These are phyloP conservation scores for Solanum dulcamara DNA, from an alignment of 257 asterid species.

Conservation along the genomic window DNA sequence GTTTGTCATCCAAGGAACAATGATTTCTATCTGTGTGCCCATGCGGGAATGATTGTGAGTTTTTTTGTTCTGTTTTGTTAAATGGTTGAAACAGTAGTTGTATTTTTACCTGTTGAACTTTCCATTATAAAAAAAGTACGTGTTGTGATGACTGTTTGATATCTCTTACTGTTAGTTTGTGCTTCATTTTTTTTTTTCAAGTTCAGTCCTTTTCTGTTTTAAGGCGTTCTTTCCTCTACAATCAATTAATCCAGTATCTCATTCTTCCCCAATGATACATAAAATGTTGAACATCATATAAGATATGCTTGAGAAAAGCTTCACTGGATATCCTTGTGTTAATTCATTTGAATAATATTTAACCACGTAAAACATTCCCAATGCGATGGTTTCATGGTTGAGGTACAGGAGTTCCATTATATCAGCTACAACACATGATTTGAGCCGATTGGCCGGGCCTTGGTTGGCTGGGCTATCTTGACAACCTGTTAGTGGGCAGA, in stretches of 20 bases:
- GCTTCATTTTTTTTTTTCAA: background rate
- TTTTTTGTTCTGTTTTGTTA: background rate
- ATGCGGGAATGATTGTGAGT: conserved; percentile 91
- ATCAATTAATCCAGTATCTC: background rate
- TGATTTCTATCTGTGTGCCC: conserved; percentile 87
- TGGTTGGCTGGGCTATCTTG: too few species aligned
- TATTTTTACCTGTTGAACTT: background rate
- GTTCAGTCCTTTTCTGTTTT: background rate
- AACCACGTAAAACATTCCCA: background rate
- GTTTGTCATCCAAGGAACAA: conserved; percentile 84
- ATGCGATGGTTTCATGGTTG: too few species aligned
- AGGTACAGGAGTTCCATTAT: too few species aligned
- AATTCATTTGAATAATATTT: background rate
- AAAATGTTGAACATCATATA: background rate
- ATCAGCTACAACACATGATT: too few species aligned
- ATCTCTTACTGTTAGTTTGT: background rate
- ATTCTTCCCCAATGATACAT: background rate
- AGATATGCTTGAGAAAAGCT: background rate
- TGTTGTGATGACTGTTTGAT: background rate
- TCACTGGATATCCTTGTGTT: background rate
- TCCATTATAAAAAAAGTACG: too few species aligned
- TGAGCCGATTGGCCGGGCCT: too few species aligned
- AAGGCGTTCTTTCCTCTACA: background rate
- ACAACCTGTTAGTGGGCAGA: too few species aligned
- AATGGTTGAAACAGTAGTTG: background rate